A percentile compares a stretch with the other conserved stretches of the same genome.
Evolutionary conservation across 768 basidiomycete species (phyloP).

Genomic region (Russula olivacea): DNA sequence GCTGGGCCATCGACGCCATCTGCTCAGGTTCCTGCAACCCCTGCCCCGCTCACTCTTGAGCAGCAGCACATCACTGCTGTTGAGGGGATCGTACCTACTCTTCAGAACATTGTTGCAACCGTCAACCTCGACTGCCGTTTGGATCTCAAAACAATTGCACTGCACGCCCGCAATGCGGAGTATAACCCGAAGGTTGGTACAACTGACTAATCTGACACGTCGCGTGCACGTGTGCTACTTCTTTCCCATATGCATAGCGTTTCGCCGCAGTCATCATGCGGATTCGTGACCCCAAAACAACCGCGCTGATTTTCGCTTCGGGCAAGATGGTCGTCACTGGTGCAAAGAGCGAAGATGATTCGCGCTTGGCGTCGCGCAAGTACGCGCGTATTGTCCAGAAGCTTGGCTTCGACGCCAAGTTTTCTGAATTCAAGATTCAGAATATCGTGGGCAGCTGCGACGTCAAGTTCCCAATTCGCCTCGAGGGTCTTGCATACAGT

Average conservation of each 20-base stretch:
- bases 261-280: slow-evolving; percentile 99
- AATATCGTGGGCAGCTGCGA: slow-evolving; percentile 98
- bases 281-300: slow-evolving; percentile 99
- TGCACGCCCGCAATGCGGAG: slow-evolving; percentile 97
- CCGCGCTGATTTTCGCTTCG: slow-evolving; percentile 97
- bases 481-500: slow-evolving; percentile 95
- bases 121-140: slow-evolving; percentile 96
- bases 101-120: slow-evolving; percentile 99
- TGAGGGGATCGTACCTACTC: slow-evolving; percentile 96
- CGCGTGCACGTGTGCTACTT: slow-evolving; percentile 55
- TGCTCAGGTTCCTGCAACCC: slow-evolving; percentile 56
- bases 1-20: slow-evolving; percentile 56
- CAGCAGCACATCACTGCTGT: slow-evolving; percentile 95
- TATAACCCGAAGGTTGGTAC: slow-evolving; percentile 99
- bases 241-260: slow-evolving; percentile 69
- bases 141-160: slow-evolving; percentile 96
- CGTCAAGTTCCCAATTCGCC: slow-evolving; percentile 96
- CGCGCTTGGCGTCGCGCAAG: slow-evolving; percentile 92
- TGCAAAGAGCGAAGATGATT: slow-evolving; percentile 98
- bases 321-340: slow-evolving; percentile 99
- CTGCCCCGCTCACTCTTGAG: slow-evolving; percentile 73
- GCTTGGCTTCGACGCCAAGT: slow-evolving; percentile 98
- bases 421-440: slow-evolving; percentile 99
- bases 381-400: slow-evolving; percentile 99
- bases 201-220: slow-evolving; percentile 40